Conservation (phyloP, 352 stramenopile genomes). For the Phytophthora quininea region DNA sequence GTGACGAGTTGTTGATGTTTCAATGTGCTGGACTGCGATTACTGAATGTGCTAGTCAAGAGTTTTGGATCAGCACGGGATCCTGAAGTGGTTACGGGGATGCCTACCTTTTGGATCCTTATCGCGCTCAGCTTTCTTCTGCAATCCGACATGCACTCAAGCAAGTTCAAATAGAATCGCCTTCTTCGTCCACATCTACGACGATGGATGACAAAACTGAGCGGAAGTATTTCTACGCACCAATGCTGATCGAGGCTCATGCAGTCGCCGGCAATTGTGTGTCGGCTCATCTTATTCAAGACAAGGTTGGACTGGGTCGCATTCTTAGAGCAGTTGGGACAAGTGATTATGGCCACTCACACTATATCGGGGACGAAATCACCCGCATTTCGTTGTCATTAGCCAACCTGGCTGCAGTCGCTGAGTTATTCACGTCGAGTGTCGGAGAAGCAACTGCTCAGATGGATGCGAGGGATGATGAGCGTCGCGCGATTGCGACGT, state of each 20-base stretch:
- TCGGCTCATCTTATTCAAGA: conserved; percentile 67
- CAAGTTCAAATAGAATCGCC: conserved; percentile 46
- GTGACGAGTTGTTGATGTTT: conserved; percentile 79
- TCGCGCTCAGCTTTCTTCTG: conserved; percentile 82
- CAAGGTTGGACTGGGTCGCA: conserved; percentile 69
- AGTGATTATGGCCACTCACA: conserved; percentile 70
- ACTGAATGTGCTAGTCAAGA: conserved; percentile 67
- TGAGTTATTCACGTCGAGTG: conserved; percentile 55
- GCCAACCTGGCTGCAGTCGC: conserved; percentile 70
- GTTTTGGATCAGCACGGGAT: conserved; percentile 62
- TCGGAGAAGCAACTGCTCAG: conserved; percentile 35
- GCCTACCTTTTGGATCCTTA: conserved; percentile 81
- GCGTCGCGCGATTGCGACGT: conserved; percentile 20
- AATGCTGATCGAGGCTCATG: conserved; percentile 73
- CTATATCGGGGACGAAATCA: conserved; percentile 67
- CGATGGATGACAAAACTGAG: conserved; percentile 23
- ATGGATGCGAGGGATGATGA: conserved; percentile 32
- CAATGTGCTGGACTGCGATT: conserved; percentile 74
- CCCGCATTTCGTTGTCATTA: conserved; percentile 55
- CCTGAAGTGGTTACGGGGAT: conserved; percentile 66
- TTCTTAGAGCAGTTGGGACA: conserved; percentile 63
- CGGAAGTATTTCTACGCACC: conserved; percentile 60
- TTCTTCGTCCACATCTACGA: conserved; percentile 3
- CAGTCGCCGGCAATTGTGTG: conserved; percentile 59
- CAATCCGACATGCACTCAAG: conserved; percentile 78